These are phyloP conservation scores for Leccinum holopus DNA, from an alignment of 1,284 basidiomycete species.

Conservation along the genomic window DNA sequence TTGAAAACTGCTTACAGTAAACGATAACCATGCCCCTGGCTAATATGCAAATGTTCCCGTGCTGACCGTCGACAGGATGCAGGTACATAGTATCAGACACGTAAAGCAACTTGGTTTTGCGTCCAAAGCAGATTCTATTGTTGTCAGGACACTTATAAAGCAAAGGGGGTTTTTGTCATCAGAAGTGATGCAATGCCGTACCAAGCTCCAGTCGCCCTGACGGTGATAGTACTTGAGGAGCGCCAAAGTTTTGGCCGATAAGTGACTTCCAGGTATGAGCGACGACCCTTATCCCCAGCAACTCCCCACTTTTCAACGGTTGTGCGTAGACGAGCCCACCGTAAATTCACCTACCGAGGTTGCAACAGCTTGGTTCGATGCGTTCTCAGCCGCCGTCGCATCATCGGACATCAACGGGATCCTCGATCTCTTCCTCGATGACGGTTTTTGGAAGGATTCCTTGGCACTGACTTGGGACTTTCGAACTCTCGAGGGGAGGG, in stretches of 20 bases:
- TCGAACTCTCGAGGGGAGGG: conserved; percentile 25
- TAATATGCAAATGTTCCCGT: too few relatives aligned
- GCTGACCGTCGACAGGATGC: too few relatives aligned
- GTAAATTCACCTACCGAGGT: conserved; percentile 22
- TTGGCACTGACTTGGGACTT: conserved; percentile 34
- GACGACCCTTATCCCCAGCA: conserved; percentile 24
- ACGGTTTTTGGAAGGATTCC: conserved; percentile 33
- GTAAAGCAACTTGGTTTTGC: too few relatives aligned
- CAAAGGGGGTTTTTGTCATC: background rate
- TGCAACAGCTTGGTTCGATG: conserved; percentile 31
- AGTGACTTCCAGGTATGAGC: conserved; percentile 13
- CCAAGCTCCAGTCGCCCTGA: background rate
- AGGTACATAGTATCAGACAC: too few relatives aligned
- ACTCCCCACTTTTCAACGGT: conserved; percentile 30
- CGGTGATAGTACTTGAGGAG: background rate
- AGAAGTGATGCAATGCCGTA: background rate
- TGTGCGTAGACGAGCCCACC: conserved; percentile 26
- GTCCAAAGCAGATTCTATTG: too few relatives aligned
- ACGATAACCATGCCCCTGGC: too few relatives aligned
- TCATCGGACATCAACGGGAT: conserved; percentile 27
- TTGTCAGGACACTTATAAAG: background rate
- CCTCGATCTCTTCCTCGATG: conserved; percentile 28
- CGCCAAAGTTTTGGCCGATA: background rate
- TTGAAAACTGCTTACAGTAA: too few relatives aligned
- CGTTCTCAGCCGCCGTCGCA: conserved; percentile 33